These are phyloP conservation scores for Microstegium vimineum DNA, from an alignment of 176 grass and related monocot genomes.

Conservation along the genomic window DNA sequence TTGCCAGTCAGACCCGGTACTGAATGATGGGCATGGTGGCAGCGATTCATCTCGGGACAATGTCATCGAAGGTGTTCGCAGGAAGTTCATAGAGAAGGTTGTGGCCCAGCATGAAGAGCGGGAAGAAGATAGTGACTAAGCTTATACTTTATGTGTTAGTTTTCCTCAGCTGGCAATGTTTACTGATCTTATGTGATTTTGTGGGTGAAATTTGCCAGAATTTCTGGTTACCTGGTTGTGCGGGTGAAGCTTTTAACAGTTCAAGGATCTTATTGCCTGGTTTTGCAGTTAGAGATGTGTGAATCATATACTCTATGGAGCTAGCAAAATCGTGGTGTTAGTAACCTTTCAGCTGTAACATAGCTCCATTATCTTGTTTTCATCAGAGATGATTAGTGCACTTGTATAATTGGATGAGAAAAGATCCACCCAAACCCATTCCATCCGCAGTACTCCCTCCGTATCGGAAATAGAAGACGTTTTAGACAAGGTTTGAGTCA, in stretches of 20 bases:
- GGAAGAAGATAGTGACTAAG: slow-evolving; percentile 72
- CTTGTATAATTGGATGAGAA: neutral
- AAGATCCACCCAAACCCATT: neutral
- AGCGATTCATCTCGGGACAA: slow-evolving; percentile 60
- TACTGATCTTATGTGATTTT: neutral
- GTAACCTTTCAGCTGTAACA: neutral
- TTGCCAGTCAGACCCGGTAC: slow-evolving; percentile 76
- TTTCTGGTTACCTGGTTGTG: neutral
- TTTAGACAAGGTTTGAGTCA: too few relatives aligned
- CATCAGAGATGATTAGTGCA: neutral
- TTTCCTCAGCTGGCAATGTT: neutral
- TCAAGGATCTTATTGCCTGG: neutral
- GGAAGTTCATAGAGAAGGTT: slow-evolving; percentile 92
- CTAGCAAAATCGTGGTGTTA: neutral
- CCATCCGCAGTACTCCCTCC: too few relatives aligned
- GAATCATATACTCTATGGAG: neutral
- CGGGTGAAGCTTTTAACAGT: neutral
- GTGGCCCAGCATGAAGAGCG: slow-evolving; percentile 67
- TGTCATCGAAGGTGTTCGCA: slow-evolving; percentile 81
- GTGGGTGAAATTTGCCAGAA: neutral
- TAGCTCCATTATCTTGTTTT: neutral
- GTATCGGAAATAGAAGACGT: too few relatives aligned
- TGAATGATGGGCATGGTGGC: slow-evolving; percentile 76
- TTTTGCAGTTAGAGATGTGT: neutral
- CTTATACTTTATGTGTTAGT: neutral